Conservation (phyloP, 345 rosid genomes). For the Hevea brasiliensis region DNA sequence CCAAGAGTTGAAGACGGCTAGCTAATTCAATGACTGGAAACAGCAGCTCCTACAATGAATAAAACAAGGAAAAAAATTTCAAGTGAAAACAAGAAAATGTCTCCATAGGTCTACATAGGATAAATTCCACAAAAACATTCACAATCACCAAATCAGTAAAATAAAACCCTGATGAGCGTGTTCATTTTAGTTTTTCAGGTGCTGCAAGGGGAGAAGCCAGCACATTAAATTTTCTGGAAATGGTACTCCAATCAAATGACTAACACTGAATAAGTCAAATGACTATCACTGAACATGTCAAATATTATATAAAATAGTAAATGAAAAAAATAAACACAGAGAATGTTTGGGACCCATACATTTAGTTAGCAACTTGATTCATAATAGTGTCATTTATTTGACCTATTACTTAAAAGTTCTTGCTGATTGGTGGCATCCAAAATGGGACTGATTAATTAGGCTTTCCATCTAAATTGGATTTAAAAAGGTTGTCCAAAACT, state of each 20-base stretch:
- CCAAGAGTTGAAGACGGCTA: constrained; percentile 45
- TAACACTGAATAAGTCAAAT: neutral
- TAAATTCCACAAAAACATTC: neutral
- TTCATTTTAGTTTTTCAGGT: neutral
- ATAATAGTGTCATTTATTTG: neutral
- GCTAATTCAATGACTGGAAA: constrained; percentile 58
- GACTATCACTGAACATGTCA: neutral
- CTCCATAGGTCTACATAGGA: neutral
- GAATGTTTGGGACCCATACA: neutral
- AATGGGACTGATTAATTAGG: constrained; percentile 5
- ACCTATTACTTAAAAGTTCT: neutral
- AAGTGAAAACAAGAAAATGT: neutral
- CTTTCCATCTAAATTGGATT: neutral
- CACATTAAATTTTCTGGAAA: neutral
- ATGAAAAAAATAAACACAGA: neutral
- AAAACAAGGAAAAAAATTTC: neutral
- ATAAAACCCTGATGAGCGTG: neutral
- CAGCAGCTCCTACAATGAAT: constrained; percentile 61
- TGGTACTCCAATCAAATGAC: neutral
- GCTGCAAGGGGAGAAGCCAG: neutral
- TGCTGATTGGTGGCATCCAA: neutral
- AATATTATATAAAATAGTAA: no score
- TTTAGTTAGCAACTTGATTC: neutral
- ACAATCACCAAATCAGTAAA: neutral
- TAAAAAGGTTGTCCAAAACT: neutral